phyloP scores from a whole-genome alignment of 2,329 filamentous ascomycete genomes.

The Hypoxylon rubiginosum region DNA sequence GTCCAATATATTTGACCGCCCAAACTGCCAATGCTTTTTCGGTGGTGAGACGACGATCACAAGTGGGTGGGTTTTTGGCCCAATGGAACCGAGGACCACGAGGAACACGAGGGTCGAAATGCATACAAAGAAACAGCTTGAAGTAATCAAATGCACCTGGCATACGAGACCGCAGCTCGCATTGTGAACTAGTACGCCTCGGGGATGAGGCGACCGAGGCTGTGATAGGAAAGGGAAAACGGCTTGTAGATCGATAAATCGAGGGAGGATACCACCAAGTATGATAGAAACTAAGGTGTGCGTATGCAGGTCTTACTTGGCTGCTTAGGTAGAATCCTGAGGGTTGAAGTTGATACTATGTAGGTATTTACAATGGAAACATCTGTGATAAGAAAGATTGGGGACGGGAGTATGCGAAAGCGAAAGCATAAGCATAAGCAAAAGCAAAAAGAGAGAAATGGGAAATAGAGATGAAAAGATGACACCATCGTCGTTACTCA shows the following conservation, averaged over 20 bases:
- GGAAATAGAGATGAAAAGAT: conserved; percentile 2
- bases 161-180: conserved; percentile 14
- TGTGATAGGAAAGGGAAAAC: conserved; percentile 20
- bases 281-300: background rate
- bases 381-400: background rate
- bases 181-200: conserved; percentile 3
- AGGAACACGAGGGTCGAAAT: conserved; percentile 35
- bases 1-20: conserved; percentile 38
- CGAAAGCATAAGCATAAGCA: background rate
- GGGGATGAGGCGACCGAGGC: conserved; percentile 20
- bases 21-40: conserved; percentile 20
- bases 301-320: background rate
- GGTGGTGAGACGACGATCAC: conserved; percentile 39
- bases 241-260: conserved; percentile 17
- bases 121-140: conserved; percentile 15
- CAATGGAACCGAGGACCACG: conserved; percentile 38
- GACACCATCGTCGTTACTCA: conserved; percentile 42
- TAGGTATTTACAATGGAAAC: background rate
- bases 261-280: background rate
- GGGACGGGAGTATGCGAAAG: background rate
- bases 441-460: conserved; percentile 20
- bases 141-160: conserved; percentile 15
- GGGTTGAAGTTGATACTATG: background rate
- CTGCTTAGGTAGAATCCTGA: background rate
- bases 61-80: conserved; percentile 3